phyloP scores from a whole-genome alignment of 2,329 filamentous ascomycete species.

The Pyricularia sp. region DNA sequence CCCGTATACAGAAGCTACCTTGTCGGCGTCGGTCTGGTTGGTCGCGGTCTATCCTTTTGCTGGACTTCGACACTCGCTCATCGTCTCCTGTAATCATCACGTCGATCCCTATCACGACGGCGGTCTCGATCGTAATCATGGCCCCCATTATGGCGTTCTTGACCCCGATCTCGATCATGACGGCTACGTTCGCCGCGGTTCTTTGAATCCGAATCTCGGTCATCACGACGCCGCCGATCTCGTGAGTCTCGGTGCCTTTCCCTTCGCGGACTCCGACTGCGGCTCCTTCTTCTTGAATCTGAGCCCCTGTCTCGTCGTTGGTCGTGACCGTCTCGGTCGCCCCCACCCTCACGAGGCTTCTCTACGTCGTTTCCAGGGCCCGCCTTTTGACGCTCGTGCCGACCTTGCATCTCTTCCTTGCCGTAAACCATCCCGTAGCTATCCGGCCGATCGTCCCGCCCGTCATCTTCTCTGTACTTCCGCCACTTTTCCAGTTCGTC shows the following conservation, averaged over 20 bases:
- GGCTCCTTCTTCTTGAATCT: constrained; percentile 29
- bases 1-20: not conserved
- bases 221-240: constrained; percentile 14
- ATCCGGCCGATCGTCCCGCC: constrained; percentile 24
- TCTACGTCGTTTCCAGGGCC: constrained; percentile 12
- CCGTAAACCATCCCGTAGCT: constrained; percentile 75
- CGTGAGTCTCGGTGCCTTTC: constrained; percentile 19
- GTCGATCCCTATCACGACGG: constrained; percentile 15
- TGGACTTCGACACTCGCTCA: not conserved
- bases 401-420: constrained; percentile 54
- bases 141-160: constrained; percentile 12
- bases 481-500: constrained; percentile 79
- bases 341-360: constrained; percentile 9
- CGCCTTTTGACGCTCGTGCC: constrained; percentile 29
- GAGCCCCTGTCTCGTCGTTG: constrained; percentile 2
- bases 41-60: not conserved
- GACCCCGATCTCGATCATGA: constrained; percentile 18
- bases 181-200: constrained; percentile 24
- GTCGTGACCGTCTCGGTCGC: constrained; percentile 11
- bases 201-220: constrained; percentile 16
- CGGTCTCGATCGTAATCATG: constrained; percentile 19
- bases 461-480: constrained; percentile 69
- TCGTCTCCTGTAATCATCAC: constrained; percentile 6
- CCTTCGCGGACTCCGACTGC: constrained; percentile 24
- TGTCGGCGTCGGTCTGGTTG: not conserved